These are phyloP conservation scores for Talaromyces adpressus DNA, from an alignment of 495 filamentous ascomycete species.

Conservation along the genomic window DNA sequence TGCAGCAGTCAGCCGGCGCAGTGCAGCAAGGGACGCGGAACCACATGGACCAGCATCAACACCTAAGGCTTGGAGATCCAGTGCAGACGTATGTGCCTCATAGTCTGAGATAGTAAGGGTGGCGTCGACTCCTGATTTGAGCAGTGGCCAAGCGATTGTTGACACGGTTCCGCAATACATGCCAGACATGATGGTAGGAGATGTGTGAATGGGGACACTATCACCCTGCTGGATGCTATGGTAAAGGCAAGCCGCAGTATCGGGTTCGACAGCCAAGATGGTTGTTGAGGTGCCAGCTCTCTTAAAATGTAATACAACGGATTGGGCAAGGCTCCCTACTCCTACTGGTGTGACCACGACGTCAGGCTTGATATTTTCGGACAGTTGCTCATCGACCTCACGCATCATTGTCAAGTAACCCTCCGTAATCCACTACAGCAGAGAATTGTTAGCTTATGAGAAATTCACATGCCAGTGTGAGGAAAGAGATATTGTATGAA, in stretches of 20 bases:
- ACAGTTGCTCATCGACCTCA: constrained; percentile 53
- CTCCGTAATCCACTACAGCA: constrained; percentile 54
- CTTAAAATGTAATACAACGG: constrained; percentile 54
- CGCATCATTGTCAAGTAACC: constrained; percentile 63
- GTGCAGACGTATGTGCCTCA: constrained; percentile 46
- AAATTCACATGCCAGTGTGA: not conserved
- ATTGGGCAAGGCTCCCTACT: constrained; percentile 58
- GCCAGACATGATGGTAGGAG: constrained; percentile 57
- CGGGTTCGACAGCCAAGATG: constrained; percentile 56
- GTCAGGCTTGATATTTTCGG: constrained; percentile 6
- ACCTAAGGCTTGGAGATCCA: constrained; percentile 35
- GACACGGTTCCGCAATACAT: constrained; percentile 65
- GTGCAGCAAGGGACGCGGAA: constrained; percentile 50
- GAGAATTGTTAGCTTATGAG: not conserved
- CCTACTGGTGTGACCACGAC: constrained; percentile 53
- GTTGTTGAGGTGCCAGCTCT: constrained; percentile 18
- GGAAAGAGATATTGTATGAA: not conserved
- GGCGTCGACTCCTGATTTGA: constrained; percentile 50
- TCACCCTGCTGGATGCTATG: constrained; percentile 39
- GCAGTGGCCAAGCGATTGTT: constrained; percentile 49
- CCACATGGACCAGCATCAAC: constrained; percentile 59
- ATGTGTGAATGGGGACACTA: constrained; percentile 37
- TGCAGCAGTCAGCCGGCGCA: constrained; percentile 32
- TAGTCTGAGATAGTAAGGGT: constrained; percentile 48
- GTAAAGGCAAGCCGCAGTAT: constrained; percentile 53